Base-by-base conservation (phyloP, 345 rosid genomes). In the Syzygium oleosum region DNA sequence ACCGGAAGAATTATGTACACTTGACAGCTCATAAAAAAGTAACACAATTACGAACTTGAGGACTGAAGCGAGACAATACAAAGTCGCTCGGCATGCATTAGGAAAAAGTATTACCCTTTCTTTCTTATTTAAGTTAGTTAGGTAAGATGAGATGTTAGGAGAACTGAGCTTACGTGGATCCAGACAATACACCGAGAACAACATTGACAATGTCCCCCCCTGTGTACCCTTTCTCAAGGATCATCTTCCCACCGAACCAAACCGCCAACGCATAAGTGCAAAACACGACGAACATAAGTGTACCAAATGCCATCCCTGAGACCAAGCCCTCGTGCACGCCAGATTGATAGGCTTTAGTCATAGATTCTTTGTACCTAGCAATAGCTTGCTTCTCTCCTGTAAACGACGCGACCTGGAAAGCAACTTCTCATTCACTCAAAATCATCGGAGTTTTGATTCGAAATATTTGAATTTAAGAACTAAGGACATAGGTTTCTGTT, bases 161-260 rank as follows among this genome's bases (percentile, higher is more conserved):
- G 51, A 8, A 7, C 17, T 23, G 34, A 41, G 87, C 95, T 90
- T 87, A 93, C 95, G 46, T 43, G 46, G 94, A 92, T 63, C 94
- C 94, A 12, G 88, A 90, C 54, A 94, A 49, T 52, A 94, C 89
- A 3, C 93, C 90, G 53, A 93, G 2, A 17, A 94, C 89, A 52
- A 94, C 93, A 87, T 86, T 94, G 9, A 91, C 15, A 61, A 93
- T 91, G 5, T 86, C 88, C 27, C 94, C 95, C 21, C 95, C 95
- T 1, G 87, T 52, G 84, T 92, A 94, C 79, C 94, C 94, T 80
- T 90, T 91, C 9, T 93, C 91, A 84, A 92, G 87, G 54, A 94
- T 89, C 94, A 93, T 83, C 91, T 88, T 93, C 61, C 90, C 95
- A 7, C 95, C 93, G 77, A 85, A 94, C 95, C 95, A 94, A 34